Conservation (phyloP, 148 eudicot genomes). For the Oxyria digyna region DNA sequence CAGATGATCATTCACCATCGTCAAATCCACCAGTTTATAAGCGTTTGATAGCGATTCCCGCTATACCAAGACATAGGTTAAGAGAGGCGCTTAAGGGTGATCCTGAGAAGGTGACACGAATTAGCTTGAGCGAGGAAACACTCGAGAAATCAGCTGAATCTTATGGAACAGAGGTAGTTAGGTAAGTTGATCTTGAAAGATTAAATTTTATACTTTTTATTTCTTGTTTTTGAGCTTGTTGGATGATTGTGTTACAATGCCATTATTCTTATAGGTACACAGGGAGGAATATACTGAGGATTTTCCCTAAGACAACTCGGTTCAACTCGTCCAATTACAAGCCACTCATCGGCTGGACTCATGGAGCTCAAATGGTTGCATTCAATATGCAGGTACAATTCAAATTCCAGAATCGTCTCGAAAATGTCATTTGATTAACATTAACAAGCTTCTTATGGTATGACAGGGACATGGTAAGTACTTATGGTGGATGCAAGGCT, state of each 20-base stretch:
- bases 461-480: slow-evolving; percentile 68
- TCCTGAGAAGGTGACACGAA: slow-evolving; percentile 48
- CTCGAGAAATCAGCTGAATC: slow-evolving; percentile 61
- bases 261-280: slow-evolving; percentile 44
- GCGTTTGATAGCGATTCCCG: slow-evolving; percentile 57
- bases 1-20: slow-evolving; percentile 8
- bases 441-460: background rate
- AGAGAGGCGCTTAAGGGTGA: slow-evolving; percentile 63
- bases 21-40: slow-evolving; percentile 41
- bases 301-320: slow-evolving; percentile 73
- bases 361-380: slow-evolving; percentile 98
- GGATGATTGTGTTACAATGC: background rate
- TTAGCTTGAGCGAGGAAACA: slow-evolving; percentile 82
- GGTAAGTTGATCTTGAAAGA: slow-evolving; percentile 22
- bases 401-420: background rate
- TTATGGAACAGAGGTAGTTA: slow-evolving; percentile 45
- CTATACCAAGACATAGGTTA: slow-evolving; percentile 57
- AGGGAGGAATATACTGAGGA: slow-evolving; percentile 66
- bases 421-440: background rate
- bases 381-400: slow-evolving; percentile 79
- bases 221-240: background rate
- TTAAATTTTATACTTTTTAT: background rate
- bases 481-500: slow-evolving; percentile 85
- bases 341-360: slow-evolving; percentile 72
- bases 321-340: slow-evolving; percentile 74